These are phyloP conservation scores for Podospora bellae-mahoneyi DNA, from an alignment of 495 filamentous ascomycete species.

Conservation along the genomic window DNA sequence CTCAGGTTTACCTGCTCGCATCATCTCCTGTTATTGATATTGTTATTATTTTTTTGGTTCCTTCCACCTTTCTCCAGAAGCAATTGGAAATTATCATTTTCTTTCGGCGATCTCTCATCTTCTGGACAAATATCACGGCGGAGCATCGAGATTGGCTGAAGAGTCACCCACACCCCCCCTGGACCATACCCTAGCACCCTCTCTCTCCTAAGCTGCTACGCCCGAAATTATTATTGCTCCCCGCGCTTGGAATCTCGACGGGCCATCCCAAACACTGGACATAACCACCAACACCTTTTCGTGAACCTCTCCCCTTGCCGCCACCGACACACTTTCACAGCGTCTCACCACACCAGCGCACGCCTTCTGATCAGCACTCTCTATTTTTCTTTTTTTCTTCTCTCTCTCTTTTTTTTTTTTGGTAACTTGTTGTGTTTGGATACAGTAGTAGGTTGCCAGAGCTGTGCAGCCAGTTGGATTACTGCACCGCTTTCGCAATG, in stretches of 20 bases:
- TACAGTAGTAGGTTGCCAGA: conserved; percentile 21
- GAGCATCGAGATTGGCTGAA: conserved; percentile 20
- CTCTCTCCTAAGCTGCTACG: conserved; percentile 7
- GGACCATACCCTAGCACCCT: conserved; percentile 24
- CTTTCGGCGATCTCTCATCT: conserved; percentile 15
- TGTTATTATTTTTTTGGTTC: background rate
- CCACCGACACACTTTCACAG: conserved; percentile 12
- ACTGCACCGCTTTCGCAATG: conserved; percentile 41
- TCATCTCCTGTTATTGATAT: conserved; percentile 14
- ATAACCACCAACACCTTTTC: background rate
- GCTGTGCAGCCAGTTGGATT: conserved; percentile 21
- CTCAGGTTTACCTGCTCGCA: conserved; percentile 16
- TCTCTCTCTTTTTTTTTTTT: conserved; percentile 13
- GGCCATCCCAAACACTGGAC: conserved; percentile 9
- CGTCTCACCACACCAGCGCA: conserved; percentile 12
- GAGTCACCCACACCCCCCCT: conserved; percentile 18
- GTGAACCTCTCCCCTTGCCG: conserved; percentile 15
- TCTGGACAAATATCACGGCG: background rate
- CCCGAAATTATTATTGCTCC: conserved; percentile 41
- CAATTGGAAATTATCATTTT: conserved; percentile 26
- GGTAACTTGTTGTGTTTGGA: conserved; percentile 21
- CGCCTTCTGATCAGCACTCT: conserved; percentile 4
- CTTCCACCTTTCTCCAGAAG: conserved; percentile 11
- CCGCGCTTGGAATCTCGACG: conserved; percentile 28
- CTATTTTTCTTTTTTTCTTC: conserved; percentile 8